Evolutionary conservation across 495 filamentous ascomycete species (phyloP).

Genomic region (Evansstolkia leycettana): DNA sequence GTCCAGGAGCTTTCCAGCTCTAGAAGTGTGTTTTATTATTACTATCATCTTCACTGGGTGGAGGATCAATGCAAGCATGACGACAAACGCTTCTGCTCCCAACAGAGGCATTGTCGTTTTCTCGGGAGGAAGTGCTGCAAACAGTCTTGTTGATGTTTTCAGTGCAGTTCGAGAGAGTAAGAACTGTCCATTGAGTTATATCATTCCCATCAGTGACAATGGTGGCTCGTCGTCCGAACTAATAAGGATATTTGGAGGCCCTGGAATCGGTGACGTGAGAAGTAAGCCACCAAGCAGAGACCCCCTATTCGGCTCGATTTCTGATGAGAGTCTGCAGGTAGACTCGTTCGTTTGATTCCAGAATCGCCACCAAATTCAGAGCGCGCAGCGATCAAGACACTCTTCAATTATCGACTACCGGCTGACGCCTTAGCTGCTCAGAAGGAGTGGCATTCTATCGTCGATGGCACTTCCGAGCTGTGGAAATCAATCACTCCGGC

Average conservation of each 20-base stretch:
- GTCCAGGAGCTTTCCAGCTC: no score
- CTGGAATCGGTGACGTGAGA: slow-evolving; percentile 83
- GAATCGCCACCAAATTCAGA: slow-evolving; percentile 46
- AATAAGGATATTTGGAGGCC: slow-evolving; percentile 85
- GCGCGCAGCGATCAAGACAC: slow-evolving; percentile 54
- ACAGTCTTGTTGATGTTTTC: slow-evolving; percentile 89
- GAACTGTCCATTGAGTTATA: slow-evolving; percentile 58
- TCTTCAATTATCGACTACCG: slow-evolving; percentile 81
- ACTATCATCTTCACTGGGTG: no score
- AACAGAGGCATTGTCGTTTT: slow-evolving; percentile 65
- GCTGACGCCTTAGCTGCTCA: slow-evolving; percentile 26
- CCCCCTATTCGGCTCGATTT: no score
- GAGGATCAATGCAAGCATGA: neutral
- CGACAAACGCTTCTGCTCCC: slow-evolving; percentile 3
- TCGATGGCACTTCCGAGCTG: slow-evolving; percentile 63
- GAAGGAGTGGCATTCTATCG: slow-evolving; percentile 77
- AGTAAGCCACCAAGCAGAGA: slow-evolving; percentile 62
- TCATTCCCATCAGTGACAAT: slow-evolving; percentile 94
- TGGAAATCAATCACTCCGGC: slow-evolving; percentile 68
- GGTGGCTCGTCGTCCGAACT: slow-evolving; percentile 85
- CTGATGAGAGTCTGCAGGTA: slow-evolving; percentile 35
- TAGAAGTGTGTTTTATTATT: no score
- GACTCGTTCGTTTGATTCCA: slow-evolving; percentile 85
- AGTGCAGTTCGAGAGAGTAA: slow-evolving; percentile 58
- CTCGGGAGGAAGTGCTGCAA: slow-evolving; percentile 84